phyloP scores from a whole-genome alignment of 2,329 filamentous ascomycete species.

The Colletotrichum paranaense region DNA sequence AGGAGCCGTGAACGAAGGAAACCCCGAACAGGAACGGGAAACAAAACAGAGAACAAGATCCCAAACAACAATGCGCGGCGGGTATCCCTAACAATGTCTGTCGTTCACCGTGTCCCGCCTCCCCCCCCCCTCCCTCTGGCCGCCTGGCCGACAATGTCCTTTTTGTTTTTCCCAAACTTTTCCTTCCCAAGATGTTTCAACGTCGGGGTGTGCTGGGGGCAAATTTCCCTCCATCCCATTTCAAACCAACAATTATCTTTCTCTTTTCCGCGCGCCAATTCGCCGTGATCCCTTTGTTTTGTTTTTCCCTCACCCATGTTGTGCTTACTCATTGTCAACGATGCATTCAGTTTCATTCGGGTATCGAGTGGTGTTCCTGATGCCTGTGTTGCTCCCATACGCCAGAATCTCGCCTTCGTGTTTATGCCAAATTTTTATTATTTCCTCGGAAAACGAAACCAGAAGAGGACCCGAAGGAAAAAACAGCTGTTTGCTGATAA shows the following conservation, averaged over 20 bases:
- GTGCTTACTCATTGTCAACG: slow-evolving; percentile 2
- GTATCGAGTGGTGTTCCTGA: slow-evolving; percentile 10
- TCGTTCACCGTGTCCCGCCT: slow-evolving; percentile 17
- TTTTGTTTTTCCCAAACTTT: slow-evolving; percentile 21
- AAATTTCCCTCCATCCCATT: neutral
- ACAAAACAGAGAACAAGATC: slow-evolving; percentile 23
- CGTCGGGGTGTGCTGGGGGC: slow-evolving; percentile 2
- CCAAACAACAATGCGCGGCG: slow-evolving; percentile 20
- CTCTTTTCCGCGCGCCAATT: slow-evolving; percentile 23
- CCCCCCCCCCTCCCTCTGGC: neutral
- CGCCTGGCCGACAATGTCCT: slow-evolving; percentile 1
- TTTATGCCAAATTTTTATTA: slow-evolving; percentile 13
- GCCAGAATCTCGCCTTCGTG: slow-evolving; percentile 5
- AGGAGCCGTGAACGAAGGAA: slow-evolving; percentile 15
- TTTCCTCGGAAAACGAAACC: neutral
- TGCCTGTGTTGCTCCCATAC: slow-evolving; percentile 10
- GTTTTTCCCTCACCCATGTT: neutral
- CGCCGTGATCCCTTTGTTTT: slow-evolving; percentile 17
- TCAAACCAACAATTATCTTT: slow-evolving; percentile 19
- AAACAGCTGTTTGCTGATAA: neutral
- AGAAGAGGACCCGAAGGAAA: neutral
- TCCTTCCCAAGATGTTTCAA: slow-evolving; percentile 22
- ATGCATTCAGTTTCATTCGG: slow-evolving; percentile 4
- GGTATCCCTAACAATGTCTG: slow-evolving; percentile 35
- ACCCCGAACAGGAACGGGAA: slow-evolving; percentile 33